Conservation (phyloP, 2,329 filamentous ascomycete genomes). For the Cytospora piceicola region DNA sequence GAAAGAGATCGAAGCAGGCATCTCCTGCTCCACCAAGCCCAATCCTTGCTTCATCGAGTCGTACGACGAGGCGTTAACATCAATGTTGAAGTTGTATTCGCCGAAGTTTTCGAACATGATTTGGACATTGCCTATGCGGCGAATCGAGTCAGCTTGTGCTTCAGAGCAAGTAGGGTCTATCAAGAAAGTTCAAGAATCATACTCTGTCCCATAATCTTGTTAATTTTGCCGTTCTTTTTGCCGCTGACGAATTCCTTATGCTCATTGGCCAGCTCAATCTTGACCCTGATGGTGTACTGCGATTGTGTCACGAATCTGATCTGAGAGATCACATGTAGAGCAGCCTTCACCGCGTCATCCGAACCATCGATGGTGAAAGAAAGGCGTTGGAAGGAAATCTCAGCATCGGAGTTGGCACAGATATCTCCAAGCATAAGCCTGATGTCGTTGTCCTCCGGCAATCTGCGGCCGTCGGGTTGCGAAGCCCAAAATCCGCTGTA, state of each 20-base stretch:
- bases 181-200: conserved; percentile 36
- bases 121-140: conserved; percentile 78
- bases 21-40: conserved; percentile 94
- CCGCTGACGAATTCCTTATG: conserved; percentile 99
- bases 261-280: conserved; percentile 98
- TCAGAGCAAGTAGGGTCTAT: conserved; percentile 12
- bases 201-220: conserved; percentile 99
- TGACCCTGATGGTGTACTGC: conserved; percentile 92
- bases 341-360: conserved; percentile 93
- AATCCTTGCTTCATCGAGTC: conserved; percentile 93
- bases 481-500: conserved; percentile 97
- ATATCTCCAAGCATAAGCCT: conserved; percentile 93
- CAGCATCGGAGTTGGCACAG: conserved; percentile 92
- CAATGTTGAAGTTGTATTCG: conserved; percentile 99
- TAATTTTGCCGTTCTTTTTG: conserved; percentile 99
- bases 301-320: conserved; percentile 86
- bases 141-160: conserved; percentile 32
- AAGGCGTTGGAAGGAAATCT: conserved; percentile 91
- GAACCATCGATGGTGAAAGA: conserved; percentile 94
- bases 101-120: conserved; percentile 99
- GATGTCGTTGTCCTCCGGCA: conserved; percentile 72
- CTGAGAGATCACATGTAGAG: conserved; percentile 91
- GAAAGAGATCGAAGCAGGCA: conserved; percentile 98
- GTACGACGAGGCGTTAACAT: conserved; percentile 90
- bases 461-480: conserved; percentile 67